Evolutionary conservation across 139 green algal species (phyloP).

Genomic region (Tetratostichococcus sp.): DNA sequence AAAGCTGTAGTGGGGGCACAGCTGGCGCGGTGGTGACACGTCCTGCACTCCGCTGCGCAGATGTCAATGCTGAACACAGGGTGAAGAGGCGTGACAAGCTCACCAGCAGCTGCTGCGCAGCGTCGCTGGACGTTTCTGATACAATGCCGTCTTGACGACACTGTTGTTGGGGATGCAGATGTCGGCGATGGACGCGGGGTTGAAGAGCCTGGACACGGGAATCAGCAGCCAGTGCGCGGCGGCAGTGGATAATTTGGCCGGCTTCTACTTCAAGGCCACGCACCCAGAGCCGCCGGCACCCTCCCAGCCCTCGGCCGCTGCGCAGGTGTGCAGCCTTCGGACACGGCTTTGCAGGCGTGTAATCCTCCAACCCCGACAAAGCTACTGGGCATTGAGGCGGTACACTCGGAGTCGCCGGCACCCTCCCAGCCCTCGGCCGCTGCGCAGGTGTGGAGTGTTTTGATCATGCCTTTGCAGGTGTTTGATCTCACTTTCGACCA

Average conservation of each 20-base stretch:
- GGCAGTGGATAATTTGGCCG: slow-evolving; percentile 88
- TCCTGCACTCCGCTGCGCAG: too few species aligned
- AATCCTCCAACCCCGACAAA: too few species aligned
- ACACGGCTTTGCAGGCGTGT: not conserved
- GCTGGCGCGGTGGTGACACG: too few species aligned
- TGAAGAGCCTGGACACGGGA: slow-evolving; percentile 77
- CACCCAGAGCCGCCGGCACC: slow-evolving; percentile 18
- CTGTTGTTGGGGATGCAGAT: too few species aligned
- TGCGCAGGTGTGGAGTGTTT: slow-evolving; percentile 20
- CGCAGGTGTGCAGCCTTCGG: slow-evolving; percentile 17
- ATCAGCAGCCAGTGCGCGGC: slow-evolving; percentile 78
- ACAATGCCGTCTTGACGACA: too few species aligned
- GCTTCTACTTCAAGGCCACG: slow-evolving; percentile 73
- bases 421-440: slow-evolving; percentile 28
- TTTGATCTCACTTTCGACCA: too few species aligned
- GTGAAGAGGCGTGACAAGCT: too few species aligned
- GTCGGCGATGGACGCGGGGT: slow-evolving; percentile 70
- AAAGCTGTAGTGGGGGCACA: too few species aligned
- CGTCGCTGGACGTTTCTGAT: too few species aligned
- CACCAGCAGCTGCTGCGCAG: not conserved
- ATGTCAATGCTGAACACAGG: too few species aligned
- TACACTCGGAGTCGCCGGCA: slow-evolving; percentile 17
- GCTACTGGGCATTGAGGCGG: too few species aligned
- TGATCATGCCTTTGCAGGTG: too few species aligned
- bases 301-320: slow-evolving; percentile 31